Evolutionary conservation across 1,139 yeast species (phyloP), one percentile per base, ranked within the genome.

Genomic region (Meyerozyma sp.): DNA sequence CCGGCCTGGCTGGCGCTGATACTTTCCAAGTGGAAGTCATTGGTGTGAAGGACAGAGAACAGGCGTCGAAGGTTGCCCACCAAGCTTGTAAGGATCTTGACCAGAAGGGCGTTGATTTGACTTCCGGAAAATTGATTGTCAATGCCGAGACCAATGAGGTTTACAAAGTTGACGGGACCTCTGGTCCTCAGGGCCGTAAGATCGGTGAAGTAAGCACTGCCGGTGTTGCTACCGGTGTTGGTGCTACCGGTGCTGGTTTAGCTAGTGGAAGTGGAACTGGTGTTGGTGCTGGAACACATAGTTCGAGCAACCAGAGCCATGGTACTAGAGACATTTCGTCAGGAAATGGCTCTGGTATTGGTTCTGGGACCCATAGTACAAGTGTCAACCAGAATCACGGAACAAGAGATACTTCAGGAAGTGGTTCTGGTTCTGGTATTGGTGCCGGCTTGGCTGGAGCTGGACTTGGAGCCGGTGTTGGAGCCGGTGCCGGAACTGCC

Each of bases 1-100:
- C 18, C 23, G 23, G 23, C 23, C 23, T 21, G 23, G 8, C 23
- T 21, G 23, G 23, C 11, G 43, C 49, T 16, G 47, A 53, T 27
- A 53, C 56, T 21, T 54, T 66, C 28, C 58, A 63, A 23, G 69
- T 69, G 32, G 73, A 68, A 50, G 74, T 69, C 11, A 59, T 68
- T 49, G 74, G 74, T 27, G 63, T 65, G 36, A 57, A 63, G 5
- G 70, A 66, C 51, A 57, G 57, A 43, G 57, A 54, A 9, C 53
- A 58, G 25, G 73, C 74, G 5, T 63, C 69, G 8, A 58, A 52
- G 41, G 56, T 68, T 35, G 74, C 75, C 11, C 63, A 65, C 40
- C 57, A 59, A 37, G 68, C 73, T 1, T 59, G 72, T n/a, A 59
- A 59, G 41, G 66, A 63, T 43, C 58, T 69, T 42, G 56, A 61